These are phyloP conservation scores for Sporobolus alterniflorus DNA, from an alignment of 202 grass and related monocot species.

Conservation along the genomic window DNA sequence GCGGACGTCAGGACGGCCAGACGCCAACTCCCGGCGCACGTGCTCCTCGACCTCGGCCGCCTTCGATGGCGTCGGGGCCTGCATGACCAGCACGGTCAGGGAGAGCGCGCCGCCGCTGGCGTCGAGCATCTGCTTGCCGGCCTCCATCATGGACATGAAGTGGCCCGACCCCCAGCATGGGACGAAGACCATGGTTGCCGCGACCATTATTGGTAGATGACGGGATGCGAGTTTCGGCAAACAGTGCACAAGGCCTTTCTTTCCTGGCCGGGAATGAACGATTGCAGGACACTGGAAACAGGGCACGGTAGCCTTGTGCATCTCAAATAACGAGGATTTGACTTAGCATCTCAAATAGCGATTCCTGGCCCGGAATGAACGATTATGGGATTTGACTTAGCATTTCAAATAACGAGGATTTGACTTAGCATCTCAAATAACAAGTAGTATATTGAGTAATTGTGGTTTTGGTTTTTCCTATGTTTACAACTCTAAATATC, in stretches of 20 bases:
- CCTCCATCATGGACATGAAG: constrained; percentile 50
- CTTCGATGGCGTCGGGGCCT: neutral
- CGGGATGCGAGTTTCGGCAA: neutral
- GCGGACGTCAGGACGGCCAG: constrained; percentile 27
- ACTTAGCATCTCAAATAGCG: neutral
- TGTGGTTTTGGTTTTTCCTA: neutral
- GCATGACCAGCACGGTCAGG: constrained; percentile 40
- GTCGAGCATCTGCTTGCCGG: constrained; percentile 45
- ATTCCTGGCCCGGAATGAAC: too few species aligned
- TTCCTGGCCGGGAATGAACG: neutral
- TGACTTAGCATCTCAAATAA: neutral
- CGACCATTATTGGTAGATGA: neutral
- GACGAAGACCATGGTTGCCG: constrained; percentile 25
- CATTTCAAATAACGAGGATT: neutral
- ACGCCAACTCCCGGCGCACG: neutral
- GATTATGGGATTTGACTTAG: neutral
- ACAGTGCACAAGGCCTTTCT: neutral
- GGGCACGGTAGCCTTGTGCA: neutral
- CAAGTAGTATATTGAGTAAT: too few species aligned
- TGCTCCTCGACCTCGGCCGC: constrained; percentile 4
- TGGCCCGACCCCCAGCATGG: constrained; percentile 42
- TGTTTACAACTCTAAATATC: neutral
- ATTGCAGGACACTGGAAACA: neutral
- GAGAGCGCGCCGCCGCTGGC: constrained; percentile 16
- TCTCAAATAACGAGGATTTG: neutral